Evolutionary conservation across 2,329 filamentous ascomycete species (phyloP).

Genomic region (Penicillium psychrosexuale): DNA sequence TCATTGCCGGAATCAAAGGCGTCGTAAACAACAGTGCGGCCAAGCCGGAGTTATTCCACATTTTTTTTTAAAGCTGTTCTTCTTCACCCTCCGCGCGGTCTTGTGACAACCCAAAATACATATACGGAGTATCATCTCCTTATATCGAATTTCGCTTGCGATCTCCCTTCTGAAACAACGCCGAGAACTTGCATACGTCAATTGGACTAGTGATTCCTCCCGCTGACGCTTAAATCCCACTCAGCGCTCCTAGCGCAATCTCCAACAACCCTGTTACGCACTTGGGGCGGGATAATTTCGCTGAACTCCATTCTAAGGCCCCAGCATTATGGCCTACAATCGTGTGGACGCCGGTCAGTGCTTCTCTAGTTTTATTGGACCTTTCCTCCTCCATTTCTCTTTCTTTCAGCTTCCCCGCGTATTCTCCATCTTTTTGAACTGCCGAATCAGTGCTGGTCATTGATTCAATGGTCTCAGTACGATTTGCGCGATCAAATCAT

Average conservation of each 20-base stretch:
- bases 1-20: conserved; percentile 18
- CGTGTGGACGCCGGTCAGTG: conserved; percentile 61
- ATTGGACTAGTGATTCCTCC: conserved; percentile 14
- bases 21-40: conserved; percentile 24
- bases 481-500: neutral
- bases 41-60: conserved; percentile 7
- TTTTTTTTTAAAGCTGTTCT: neutral
- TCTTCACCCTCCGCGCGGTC: neutral
- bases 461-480: neutral
- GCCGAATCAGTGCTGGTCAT: conserved; percentile 3
- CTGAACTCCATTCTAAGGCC: conserved; percentile 21
- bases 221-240: conserved; percentile 16
- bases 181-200: conserved; percentile 18
- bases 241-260: conserved; percentile 31
- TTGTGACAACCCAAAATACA: conserved; percentile 10
- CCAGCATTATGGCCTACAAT: conserved; percentile 60
- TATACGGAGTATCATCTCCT: neutral
- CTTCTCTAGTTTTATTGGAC: conserved; percentile 7
- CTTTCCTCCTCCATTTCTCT: conserved; percentile 9
- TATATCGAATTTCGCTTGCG: conserved; percentile 9
- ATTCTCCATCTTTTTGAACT: neutral
- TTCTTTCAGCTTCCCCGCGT: neutral
- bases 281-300: conserved; percentile 25
- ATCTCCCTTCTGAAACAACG: conserved; percentile 19
- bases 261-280: conserved; percentile 20